Base-by-base conservation (phyloP, 2,329 filamentous ascomycete species). In the Fusarium ambrosium region DNA sequence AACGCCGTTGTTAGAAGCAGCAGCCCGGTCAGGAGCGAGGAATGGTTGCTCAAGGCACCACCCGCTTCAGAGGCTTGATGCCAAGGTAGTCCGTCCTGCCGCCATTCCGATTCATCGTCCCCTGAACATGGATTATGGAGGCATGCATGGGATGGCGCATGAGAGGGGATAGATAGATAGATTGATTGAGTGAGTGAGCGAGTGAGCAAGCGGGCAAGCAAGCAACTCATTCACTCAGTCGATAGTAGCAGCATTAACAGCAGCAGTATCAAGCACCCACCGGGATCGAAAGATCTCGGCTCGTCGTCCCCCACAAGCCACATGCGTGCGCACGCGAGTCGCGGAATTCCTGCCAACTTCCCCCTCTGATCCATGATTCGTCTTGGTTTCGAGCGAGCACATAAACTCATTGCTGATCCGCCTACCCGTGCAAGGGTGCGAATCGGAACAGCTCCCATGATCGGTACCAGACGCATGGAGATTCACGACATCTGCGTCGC, bases 371-470 rank as follows among this genome's bases (percentile, higher is more conserved):
- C 66, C 27, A 64, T 71, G 61, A 69, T 68, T 68, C 68, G 72
- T 63, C 66, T 72, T 53, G 60, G 65, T 64, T 74, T 66, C 62
- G 63, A 66, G 64, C 45, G 60, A 65, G 37, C 66, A 71, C 51
- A 60, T 64, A 74, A 68, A 64, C 66, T 71, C 71, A 74, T 56
- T 32, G 64, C 45, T 63, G 68, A 78, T 76, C 72, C 73, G 66
- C 66, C 59, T 56, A 39, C 37, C 53, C 56, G 53, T 74, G 48
- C 60, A 65, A 70, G 66, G 66, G 53, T 69, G 34, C 75, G 74
- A 76, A 79, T 77, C 75, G 75, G 77, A 79, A 77, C 55, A 41
- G 64, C 68, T 77, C 73, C 77, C 59, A 77, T 65, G 61, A 64
- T 74, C 66, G 45, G 56, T 64, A 60, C 36, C 59, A 62, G 32